Conservation (phyloP, 306 rosid species). For the Echinosophora koreensis region DNA sequence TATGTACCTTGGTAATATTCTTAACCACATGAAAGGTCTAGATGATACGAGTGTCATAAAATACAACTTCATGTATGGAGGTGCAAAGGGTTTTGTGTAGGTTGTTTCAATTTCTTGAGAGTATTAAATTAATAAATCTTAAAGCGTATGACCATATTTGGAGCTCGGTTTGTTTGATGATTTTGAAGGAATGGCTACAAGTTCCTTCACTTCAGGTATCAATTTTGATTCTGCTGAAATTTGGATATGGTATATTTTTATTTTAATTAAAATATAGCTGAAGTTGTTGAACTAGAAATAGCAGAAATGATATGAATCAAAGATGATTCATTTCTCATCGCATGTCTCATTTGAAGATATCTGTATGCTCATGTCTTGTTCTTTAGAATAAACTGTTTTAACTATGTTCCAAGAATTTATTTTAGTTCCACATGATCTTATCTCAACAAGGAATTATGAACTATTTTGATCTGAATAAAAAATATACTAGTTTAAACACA, state of each 20-base stretch:
- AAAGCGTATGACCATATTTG: not conserved
- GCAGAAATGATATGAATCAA: conserved; percentile 18
- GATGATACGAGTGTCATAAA: conserved; percentile 2
- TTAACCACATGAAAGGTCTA: not conserved
- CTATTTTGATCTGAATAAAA: too few species aligned
- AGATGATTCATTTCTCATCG: not conserved
- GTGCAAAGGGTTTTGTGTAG: conserved; percentile 2
- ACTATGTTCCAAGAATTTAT: not conserved
- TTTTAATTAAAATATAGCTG: not conserved
- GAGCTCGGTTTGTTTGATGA: conserved; percentile 10
- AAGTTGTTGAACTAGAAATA: not conserved
- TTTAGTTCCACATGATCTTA: not conserved
- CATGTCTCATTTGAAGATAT: not conserved
- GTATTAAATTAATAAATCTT: conserved; percentile 10
- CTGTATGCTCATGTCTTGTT: not conserved
- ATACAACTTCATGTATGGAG: conserved; percentile 11
- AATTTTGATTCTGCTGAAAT: conserved; percentile 28
- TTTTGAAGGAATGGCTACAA: conserved; percentile 10
- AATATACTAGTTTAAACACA: too few species aligned
- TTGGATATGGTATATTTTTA: not conserved
- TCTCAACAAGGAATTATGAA: not conserved
- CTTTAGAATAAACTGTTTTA: not conserved
- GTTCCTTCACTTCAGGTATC: conserved; percentile 13
- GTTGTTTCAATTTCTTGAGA: conserved; percentile 7
- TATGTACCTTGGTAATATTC: not conserved